These are phyloP conservation scores for Davidsoniella eucalypti DNA, from an alignment of 2,329 filamentous ascomycete genomes.

Conservation along the genomic window DNA sequence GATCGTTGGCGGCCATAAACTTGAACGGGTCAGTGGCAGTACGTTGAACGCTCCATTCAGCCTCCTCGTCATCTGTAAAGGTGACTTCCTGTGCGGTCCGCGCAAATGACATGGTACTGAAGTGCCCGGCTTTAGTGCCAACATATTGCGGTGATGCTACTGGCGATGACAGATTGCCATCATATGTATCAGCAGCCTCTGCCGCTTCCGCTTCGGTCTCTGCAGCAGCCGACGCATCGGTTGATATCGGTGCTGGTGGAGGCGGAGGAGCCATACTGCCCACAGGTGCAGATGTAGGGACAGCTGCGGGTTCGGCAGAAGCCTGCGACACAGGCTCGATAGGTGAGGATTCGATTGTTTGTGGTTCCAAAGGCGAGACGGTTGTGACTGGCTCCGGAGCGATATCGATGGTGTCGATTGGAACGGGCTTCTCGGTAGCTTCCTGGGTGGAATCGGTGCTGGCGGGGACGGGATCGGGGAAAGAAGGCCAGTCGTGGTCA, in stretches of 20 bases:
- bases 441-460: neutral
- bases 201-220: neutral
- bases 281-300: neutral
- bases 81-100: conserved; percentile 46
- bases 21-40: conserved; percentile 41
- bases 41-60: conserved; percentile 38
- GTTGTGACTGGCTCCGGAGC: neutral
- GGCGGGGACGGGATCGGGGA: neutral
- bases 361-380: neutral
- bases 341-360: neutral
- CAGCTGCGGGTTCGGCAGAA: neutral
- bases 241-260: conserved; percentile 2
- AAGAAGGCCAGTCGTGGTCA: conserved; percentile 7
- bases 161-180: neutral
- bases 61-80: conserved; percentile 41
- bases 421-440: neutral
- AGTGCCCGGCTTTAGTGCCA: conserved; percentile 32
- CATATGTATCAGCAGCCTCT: conserved; percentile 2
- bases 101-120: conserved; percentile 46
- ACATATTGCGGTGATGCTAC: conserved; percentile 10
- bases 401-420: neutral
- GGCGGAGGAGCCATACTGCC: neutral
- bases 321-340: neutral
- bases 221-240: conserved; percentile 1
- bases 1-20: conserved; percentile 39